Evolutionary conservation across 192 early-diverging fungal species (phyloP), one percentile per base, ranked within the genome.

Genomic region (Mortierella hygrophila): DNA sequence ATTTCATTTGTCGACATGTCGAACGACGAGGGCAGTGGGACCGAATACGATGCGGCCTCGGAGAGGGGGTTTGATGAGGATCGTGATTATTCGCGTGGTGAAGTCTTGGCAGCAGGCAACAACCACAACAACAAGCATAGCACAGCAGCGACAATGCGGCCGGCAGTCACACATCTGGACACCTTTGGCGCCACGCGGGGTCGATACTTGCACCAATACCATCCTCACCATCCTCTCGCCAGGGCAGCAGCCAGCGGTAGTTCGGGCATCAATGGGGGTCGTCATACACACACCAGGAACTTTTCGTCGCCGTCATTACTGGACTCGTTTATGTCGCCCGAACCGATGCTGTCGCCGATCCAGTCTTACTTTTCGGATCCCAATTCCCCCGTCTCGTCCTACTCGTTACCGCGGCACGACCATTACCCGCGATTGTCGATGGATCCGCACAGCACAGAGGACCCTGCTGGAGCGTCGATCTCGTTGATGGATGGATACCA

Each of bases 311-410:
- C 83, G 1, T 85, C 83, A 2, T 49, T 85, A 6, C 41, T 85
- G n/a, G 83, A 85, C 47, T 85, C 83, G 52, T 85, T 85, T 70
- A 85, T 79, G 16, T 85, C 83, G 9, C 83, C 78, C 5, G 83
- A 80, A 38, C 78, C 83, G 15, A 85, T 85, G 78, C 75, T 85
- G 1, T 85, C 83, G 32, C 83, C 83, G 26, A 85, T 85, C 26
- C 83, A 85, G n/a, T 85, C 83, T 2, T 85, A 85, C 49, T 85
- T 85, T 70, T 85, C 83, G 0, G 83, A 85, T 38, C 83, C 83
- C 42, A 85, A 80, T 47, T 85, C 78, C 2, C 78, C 78, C 38
- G 83, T 74, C 15, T 76, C 83, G 2, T 76, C 78, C 1, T 85
- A 80, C 37, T 80, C 83, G 9, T 32, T 85, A 20, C 83, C 83